Base-by-base conservation (phyloP, 2,329 filamentous ascomycete genomes). In the Colletotrichum agaves region DNA sequence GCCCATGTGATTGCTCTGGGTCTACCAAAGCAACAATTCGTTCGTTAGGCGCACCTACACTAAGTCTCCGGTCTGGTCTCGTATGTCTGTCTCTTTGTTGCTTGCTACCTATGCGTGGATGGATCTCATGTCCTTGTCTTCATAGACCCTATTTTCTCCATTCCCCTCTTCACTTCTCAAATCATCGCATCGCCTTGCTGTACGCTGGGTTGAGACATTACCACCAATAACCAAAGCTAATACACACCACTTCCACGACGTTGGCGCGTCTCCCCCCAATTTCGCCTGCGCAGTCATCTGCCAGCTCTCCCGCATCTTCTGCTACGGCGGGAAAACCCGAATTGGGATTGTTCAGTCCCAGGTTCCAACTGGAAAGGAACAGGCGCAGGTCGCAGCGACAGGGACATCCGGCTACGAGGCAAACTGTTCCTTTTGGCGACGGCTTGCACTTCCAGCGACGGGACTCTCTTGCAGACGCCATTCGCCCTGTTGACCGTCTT, bases 361-460 rank as follows among this genome's bases (percentile, higher is more conserved):
- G 64, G 64, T 61, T 67, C 64, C 64, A 55, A 47, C 64, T 64
- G 50, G 47, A 59, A 41, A 31, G 33, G 49, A 53, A 31, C 55
- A 67, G 46, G 39, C 61, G 41, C 61, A 55, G 61, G 64, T 27
- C 23, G 64, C 53, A 55, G 10, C 27, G 55, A 53, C 61, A 60
- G 64, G 61, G 64, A 47, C 47, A 35, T 64, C 60, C 61, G 64
- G 64, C 61, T 64, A 19, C 47, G 13, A 60, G 64, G 64, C 64
- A 67, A 64, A 53, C 47, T 31, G 31, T 67, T 67, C 64, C 64
- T 53, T 60, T 47, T 60, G 61, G 53, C 64, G 53, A 67, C 64
- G 61, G 64, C 35, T 49, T 64, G 47, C 64, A 39, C 46, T 55
- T 59, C 61, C 64, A 46, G 39, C 57, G 39, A 47, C 31, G 6